Base-by-base conservation (phyloP, 805 yeast genomes). In the Kregervanrija pseudodelftensis region DNA sequence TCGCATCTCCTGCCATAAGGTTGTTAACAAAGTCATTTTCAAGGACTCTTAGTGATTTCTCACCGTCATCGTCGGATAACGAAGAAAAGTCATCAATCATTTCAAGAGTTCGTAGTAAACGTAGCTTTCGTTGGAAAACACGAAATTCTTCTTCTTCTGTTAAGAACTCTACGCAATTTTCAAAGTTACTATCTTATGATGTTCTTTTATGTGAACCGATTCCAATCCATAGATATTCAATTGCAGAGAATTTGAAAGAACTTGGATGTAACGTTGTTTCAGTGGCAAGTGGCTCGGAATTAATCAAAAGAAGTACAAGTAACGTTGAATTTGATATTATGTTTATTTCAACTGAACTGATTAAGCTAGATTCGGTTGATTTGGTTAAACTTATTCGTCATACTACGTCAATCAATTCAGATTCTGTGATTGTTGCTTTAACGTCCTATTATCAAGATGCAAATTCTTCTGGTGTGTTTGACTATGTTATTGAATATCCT, bases 141-240 rank as follows among this genome's bases (percentile, higher is more conserved):
- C 16, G 43, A n/a, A 17, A 10, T 14, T 35, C 40, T 8, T 42
- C 45, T 8, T 36, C 39, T 12, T 41, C 40, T 10, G 32, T 11
- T 14, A 5, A 16, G 4, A 15, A 8, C 31, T 9, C 5, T 15
- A n/a, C 8, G 11, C 17, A 31, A 33, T 33, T 40, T 15, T 15
- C 43, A 12, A 28, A 44, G 17, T 35, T 46, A 39, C 38, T 44
- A 9, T 51, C 53, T 32, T 61, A 85, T 52, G 90, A 86, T 59
- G 80, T 89, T 4, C 67, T 91, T 39, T 68, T 88, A 11, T 89
- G 96, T 63, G 96, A 88, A 55, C 88, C 93, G 2, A 85, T 86
- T 48, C 93, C 96, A 0, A 83, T 83, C 45, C 81, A 86, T 52
- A 66, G 95, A 40, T 85, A 77, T 55, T 72, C 86, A 11, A 73